phyloP scores from a whole-genome alignment of 495 filamentous ascomycete genomes.

The Bathelium albidoporum region DNA sequence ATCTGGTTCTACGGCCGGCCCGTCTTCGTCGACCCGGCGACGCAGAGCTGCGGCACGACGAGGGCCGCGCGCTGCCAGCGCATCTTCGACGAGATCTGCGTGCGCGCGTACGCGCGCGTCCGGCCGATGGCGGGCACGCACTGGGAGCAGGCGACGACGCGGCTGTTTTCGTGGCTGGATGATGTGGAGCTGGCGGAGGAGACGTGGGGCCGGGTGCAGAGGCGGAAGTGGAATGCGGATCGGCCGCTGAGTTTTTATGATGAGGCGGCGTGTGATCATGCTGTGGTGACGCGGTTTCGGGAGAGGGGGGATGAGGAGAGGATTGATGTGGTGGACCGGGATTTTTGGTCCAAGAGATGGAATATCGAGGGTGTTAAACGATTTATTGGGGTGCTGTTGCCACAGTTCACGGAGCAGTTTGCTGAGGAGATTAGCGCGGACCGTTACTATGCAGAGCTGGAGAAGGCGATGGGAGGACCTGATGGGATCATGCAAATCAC shows the following conservation, averaged over 20 bases:
- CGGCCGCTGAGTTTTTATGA: background rate
- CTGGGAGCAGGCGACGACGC: background rate
- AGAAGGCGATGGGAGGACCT: background rate
- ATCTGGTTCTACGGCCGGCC: constrained; percentile 29
- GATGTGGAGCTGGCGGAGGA: background rate
- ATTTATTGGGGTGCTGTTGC: constrained; percentile 1
- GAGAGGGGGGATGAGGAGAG: background rate
- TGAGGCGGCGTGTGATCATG: constrained; percentile 2
- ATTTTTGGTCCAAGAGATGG: background rate
- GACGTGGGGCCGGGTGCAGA: background rate
- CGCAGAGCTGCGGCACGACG: background rate
- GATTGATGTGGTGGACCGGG: background rate
- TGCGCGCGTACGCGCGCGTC: background rate
- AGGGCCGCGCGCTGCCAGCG: background rate
- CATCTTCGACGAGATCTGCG: background rate
- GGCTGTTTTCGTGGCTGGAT: background rate
- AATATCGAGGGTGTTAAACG: background rate
- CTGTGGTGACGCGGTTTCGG: background rate
- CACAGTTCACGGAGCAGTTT: background rate
- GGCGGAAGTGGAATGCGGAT: background rate
- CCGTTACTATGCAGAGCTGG: background rate
- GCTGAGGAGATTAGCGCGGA: background rate
- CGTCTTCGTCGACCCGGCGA: constrained; percentile 16
- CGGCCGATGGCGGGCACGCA: background rate
- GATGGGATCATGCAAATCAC: background rate